Base-by-base conservation (phyloP, 768 basidiomycete genomes). In the Boletellus sp. region DNA sequence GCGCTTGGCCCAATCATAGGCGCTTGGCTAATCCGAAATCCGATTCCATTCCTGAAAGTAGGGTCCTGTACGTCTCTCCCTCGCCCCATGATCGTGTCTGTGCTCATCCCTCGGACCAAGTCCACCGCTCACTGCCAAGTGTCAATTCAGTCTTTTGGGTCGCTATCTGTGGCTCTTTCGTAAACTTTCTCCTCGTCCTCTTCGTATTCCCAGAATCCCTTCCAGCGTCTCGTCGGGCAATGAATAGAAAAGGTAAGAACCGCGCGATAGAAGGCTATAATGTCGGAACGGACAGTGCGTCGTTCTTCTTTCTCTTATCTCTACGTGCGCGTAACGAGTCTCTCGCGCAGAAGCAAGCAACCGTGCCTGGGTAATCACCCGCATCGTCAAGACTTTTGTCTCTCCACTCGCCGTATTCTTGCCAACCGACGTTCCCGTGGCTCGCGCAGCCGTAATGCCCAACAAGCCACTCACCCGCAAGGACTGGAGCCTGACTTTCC, bases 1-100 rank as follows among this genome's bases (percentile, higher is more conserved):
- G 82, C 92, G 0, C 58, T 82, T 2, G 93, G 93, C 1, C 92
- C 93, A 23, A 78, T 83, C 64, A 76, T 94, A 48, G 75, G 85
- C 22, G 72, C 73, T 31, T 71, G 74, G 57, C 53, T 83, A 44
- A 78, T 84, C 58, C 66, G 67, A 15, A 68, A 77, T 52, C 74
- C 79, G 6, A 51, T 72, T 43, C 23, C 62, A 8, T 64, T 67
- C 48, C 53, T 71, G 41, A 57, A 48, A 24, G 62, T 69, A 22
- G 67, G 59, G 26, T 47, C 45, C 42, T 43, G 66, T 69, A 51
- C 17, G 42, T 33, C 19, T 42, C 38, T n/a, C 24, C 20, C 13
- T 35, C 17, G 7, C 45, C 54, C 54, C 24, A 20, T 32, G 20
- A 17, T 36, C 10, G 6, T 12, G 44, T 53, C 11, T 45, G 53